phyloP scores from a whole-genome alignment of 345 rosid species.

The Bretschneidera sinensis region DNA sequence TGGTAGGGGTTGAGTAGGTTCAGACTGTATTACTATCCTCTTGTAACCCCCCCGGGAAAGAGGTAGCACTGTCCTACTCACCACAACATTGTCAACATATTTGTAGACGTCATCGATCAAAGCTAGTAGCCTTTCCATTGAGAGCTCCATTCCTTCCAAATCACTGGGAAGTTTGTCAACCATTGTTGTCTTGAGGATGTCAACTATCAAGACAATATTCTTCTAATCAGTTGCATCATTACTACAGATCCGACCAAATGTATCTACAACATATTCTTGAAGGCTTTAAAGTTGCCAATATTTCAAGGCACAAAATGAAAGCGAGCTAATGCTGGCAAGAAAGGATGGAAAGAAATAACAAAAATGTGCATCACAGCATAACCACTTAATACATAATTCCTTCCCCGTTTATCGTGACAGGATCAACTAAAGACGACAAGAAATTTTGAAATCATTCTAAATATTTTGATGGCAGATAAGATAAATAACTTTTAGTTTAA shows the following conservation, averaged over 20 bases:
- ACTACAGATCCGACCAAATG: neutral
- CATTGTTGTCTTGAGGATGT: constrained; percentile 57
- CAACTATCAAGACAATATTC: constrained; percentile 34
- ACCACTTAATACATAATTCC: neutral
- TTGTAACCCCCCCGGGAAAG: too few species aligned
- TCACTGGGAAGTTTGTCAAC: constrained; percentile 89
- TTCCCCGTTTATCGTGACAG: neutral
- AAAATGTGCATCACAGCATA: too few species aligned
- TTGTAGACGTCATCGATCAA: constrained; percentile 67
- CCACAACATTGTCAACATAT: constrained; percentile 87
- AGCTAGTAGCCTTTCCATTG: constrained; percentile 67
- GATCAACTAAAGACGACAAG: neutral
- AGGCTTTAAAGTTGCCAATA: too few species aligned
- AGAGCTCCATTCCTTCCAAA: constrained; percentile 96
- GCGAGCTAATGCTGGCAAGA: neutral
- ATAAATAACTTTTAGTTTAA: neutral
- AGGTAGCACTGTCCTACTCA: too few species aligned
- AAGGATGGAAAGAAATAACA: neutral
- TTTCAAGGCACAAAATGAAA: neutral
- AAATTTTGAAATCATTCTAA: neutral
- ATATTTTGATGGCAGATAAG: neutral
- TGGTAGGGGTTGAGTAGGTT: neutral
- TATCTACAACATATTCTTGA: neutral
- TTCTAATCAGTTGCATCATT: constrained; percentile 3
- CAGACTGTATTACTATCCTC: too few species aligned